Evolutionary conservation across 1,284 basidiomycete genomes (phyloP).

Genomic region (Farysia itapuensis): DNA sequence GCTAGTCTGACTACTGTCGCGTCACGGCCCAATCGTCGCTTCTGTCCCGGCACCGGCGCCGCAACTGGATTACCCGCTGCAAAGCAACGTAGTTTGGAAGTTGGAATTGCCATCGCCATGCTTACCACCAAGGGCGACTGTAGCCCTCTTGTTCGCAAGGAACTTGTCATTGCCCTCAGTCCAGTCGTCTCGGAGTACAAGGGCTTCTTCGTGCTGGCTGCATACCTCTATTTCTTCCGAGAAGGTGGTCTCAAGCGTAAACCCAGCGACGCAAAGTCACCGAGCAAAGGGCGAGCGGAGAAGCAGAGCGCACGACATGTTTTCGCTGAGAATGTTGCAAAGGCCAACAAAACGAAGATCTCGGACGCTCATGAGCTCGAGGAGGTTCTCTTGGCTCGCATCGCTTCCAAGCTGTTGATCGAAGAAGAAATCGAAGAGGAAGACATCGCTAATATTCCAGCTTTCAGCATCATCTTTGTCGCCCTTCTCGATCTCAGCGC

Average conservation of each 20-base stretch:
- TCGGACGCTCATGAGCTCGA: conserved; percentile 3
- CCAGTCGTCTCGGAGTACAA: conserved; percentile 93
- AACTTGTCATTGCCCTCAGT: conserved; percentile 85
- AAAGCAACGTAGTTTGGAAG: conserved; percentile 67
- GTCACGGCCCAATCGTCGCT: conserved; percentile 41
- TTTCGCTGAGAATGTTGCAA: neutral
- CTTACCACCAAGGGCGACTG: conserved; percentile 85
- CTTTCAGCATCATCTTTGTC: conserved; percentile 89
- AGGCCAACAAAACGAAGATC: neutral
- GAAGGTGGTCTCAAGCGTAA: conserved; percentile 61
- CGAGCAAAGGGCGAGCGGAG: neutral
- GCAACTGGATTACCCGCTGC: conserved; percentile 77
- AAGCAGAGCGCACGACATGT: neutral
- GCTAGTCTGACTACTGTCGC: conserved; percentile 22
- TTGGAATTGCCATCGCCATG: conserved; percentile 65
- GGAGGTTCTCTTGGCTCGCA: conserved; percentile 71
- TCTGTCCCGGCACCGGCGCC: conserved; percentile 78
- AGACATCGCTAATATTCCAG: conserved; percentile 74
- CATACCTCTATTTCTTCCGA: conserved; percentile 88
- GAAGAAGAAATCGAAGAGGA: conserved; percentile 74
- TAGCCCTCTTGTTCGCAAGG: conserved; percentile 93
- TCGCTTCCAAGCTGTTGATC: conserved; percentile 69
- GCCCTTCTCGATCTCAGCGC: conserved; percentile 86
- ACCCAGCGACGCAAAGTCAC: conserved; percentile 5
- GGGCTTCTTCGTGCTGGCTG: conserved; percentile 91